A percentile compares a stretch with the other conserved stretches of the same genome.
Conservation (phyloP, 148 eudicot species). For the Gaultheria prostrata region DNA sequence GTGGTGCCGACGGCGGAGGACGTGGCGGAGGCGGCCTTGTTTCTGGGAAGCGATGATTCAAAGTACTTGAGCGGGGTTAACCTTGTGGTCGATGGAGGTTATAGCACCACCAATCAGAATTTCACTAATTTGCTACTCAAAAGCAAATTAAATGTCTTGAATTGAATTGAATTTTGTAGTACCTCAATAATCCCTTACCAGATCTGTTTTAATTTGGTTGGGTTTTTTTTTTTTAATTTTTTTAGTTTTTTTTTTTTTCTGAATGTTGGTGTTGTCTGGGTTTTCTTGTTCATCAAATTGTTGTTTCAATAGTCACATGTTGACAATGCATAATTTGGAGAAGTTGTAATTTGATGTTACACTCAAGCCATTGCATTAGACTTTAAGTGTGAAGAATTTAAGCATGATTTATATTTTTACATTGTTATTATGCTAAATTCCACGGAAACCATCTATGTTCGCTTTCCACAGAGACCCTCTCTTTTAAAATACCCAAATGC, state of each 20-base stretch:
- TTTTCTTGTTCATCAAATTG: no score
- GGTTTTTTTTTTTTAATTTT: no score
- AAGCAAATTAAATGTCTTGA: background rate
- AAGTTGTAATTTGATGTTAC: background rate
- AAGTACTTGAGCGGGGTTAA: conserved; percentile 6
- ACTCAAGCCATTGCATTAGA: no score
- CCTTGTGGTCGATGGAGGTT: conserved; percentile 8
- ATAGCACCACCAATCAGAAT: conserved; percentile 5
- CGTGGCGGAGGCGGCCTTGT: conserved; percentile 9
- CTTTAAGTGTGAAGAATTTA: no score
- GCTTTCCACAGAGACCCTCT: no score
- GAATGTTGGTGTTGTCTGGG: background rate
- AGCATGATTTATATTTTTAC: background rate
- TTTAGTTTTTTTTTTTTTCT: no score
- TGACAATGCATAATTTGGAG: no score
- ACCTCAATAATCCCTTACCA: background rate
- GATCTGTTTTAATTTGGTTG: no score
- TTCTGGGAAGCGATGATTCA: background rate
- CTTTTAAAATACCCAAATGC: no score
- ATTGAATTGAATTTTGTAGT: background rate
- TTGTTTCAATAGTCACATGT: no score
- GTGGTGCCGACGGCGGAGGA: conserved; percentile 1
- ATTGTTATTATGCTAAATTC: no score
- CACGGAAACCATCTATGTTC: no score
- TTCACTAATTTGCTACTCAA: background rate